Percentiles rank a stretch among this genome's conserved stretches.
These are phyloP conservation scores for Hippophae gyantsensis DNA, from an alignment of 306 rosid genomes.

Conservation along the genomic window DNA sequence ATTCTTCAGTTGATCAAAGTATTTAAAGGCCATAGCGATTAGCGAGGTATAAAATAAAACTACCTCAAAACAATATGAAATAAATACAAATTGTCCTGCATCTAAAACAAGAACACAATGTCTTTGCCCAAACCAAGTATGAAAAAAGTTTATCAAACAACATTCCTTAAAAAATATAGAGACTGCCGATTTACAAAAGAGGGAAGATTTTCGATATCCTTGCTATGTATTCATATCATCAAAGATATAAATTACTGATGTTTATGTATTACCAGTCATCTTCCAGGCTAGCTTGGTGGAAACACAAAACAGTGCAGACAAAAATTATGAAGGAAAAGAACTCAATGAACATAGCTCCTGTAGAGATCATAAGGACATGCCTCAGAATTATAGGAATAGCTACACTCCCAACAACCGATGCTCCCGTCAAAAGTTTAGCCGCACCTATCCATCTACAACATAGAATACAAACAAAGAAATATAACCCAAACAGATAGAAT, in stretches of 20 bases:
- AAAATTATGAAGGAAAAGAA: constrained; percentile 85
- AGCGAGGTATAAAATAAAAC: too few species aligned
- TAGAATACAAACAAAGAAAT: background rate
- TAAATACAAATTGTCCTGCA: constrained; percentile 8
- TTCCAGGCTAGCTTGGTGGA: constrained; percentile 90
- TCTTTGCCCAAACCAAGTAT: background rate
- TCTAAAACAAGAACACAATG: background rate
- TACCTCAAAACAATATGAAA: background rate
- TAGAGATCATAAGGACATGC: constrained; percentile 87
- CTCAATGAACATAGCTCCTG: constrained; percentile 94
- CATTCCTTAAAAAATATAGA: constrained; percentile 7
- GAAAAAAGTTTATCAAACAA: constrained; percentile 10
- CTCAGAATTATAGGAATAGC: constrained; percentile 89
- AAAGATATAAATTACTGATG: constrained; percentile 1
- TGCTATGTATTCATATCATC: constrained; percentile 13
- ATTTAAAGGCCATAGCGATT: too few species aligned
- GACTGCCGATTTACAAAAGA: constrained; percentile 30
- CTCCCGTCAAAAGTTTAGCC: constrained; percentile 91
- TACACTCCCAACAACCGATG: constrained; percentile 77
- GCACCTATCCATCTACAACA: constrained; percentile 86
- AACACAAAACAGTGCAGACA: constrained; percentile 77
- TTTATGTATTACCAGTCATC: constrained; percentile 64
- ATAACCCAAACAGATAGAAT: background rate
- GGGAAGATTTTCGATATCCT: constrained; percentile 3
- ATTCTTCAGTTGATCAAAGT: too few species aligned